phyloP scores from a whole-genome alignment of 2,329 filamentous ascomycete genomes.

The Mycogone perniciosa region DNA sequence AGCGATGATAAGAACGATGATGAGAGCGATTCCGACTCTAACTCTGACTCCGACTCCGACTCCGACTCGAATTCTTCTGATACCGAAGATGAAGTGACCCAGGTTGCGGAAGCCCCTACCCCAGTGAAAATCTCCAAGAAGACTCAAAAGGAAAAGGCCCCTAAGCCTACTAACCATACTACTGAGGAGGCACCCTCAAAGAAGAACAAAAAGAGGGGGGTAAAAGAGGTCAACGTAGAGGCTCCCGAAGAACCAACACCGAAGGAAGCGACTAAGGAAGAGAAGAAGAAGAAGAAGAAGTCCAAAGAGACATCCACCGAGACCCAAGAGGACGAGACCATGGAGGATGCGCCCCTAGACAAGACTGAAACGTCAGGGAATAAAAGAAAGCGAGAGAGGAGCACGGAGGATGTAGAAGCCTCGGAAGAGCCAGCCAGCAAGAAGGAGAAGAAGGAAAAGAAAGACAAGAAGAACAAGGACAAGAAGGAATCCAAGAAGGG shows the following conservation, averaged over 20 bases:
- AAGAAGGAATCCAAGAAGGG: constrained; percentile 15
- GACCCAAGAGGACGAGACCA: not conserved
- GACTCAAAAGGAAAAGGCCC: constrained; percentile 19
- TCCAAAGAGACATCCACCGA: constrained; percentile 1
- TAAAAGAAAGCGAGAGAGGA: constrained; percentile 12
- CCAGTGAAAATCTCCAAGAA: constrained; percentile 11
- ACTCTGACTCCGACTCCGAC: not conserved
- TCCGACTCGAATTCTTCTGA: not conserved
- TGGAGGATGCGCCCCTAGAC: not conserved
- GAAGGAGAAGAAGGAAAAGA: constrained; percentile 17
- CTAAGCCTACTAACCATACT: constrained; percentile 12
- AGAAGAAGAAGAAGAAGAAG: constrained; percentile 7
- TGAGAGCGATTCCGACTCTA: not conserved
- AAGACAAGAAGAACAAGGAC: constrained; percentile 22
- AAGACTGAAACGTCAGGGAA: constrained; percentile 11
- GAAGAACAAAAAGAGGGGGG: constrained; percentile 12
- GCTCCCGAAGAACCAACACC: constrained; percentile 1
- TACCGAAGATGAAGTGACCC: not conserved
- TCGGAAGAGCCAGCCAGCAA: constrained; percentile 15
- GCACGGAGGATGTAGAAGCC: constrained; percentile 10
- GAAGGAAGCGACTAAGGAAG: not conserved
- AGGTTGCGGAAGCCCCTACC: constrained; percentile 2
- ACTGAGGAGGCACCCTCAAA: not conserved
- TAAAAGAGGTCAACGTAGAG: constrained; percentile 1
- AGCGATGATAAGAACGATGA: constrained; percentile 10